Evolutionary conservation across 345 rosid genomes (phyloP).

Genomic region (Excoecaria agallocha): DNA sequence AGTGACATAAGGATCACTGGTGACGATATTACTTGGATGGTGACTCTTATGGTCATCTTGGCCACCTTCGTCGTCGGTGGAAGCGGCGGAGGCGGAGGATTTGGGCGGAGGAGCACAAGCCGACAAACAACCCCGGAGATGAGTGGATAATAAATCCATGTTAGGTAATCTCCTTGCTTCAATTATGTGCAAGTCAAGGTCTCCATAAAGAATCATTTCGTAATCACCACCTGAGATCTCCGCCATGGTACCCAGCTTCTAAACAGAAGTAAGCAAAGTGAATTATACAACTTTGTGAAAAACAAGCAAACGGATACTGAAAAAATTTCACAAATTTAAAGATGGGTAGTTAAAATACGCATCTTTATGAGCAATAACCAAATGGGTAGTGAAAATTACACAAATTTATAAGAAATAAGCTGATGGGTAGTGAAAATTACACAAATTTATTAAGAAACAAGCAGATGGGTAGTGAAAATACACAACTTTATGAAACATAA

Average conservation of each 20-base stretch:
- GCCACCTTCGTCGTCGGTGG: background rate
- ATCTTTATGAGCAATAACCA: too few species aligned
- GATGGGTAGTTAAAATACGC: background rate
- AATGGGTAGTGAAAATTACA: background rate
- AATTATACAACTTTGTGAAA: background rate
- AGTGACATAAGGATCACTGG: constrained; percentile 82
- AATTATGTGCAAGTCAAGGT: constrained; percentile 62
- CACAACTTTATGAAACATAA: background rate
- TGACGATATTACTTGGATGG: constrained; percentile 47
- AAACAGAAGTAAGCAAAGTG: background rate
- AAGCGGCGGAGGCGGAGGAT: background rate
- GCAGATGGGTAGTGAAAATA: too few species aligned
- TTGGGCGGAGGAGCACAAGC: constrained; percentile 28
- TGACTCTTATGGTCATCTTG: constrained; percentile 23
- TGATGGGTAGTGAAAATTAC: too few species aligned
- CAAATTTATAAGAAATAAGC: too few species aligned
- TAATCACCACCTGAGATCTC: background rate
- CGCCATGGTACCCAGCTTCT: constrained; percentile 16
- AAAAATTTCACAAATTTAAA: too few species aligned
- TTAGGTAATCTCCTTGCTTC: constrained; percentile 64
- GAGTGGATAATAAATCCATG: constrained; percentile 56
- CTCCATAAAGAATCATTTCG: constrained; percentile 59
- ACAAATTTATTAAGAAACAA: background rate
- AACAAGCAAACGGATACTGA: too few species aligned
- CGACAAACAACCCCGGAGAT: constrained; percentile 46